These are phyloP conservation scores for Curvularia sp. DNA, from an alignment of 2,329 filamentous ascomycete species.

Conservation along the genomic window DNA sequence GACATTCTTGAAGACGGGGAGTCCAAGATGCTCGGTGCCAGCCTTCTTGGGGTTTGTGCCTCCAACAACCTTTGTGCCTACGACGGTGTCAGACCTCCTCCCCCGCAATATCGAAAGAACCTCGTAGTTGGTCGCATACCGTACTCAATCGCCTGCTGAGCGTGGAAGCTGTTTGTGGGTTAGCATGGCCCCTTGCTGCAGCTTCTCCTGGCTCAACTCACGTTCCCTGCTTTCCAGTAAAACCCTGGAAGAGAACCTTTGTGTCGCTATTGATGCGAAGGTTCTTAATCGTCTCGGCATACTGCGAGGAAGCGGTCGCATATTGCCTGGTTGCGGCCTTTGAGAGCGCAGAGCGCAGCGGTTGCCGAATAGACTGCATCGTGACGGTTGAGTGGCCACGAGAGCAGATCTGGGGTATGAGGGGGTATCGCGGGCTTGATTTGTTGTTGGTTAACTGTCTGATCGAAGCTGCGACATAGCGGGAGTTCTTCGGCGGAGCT, in stretches of 20 bases:
- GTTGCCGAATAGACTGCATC: constrained; percentile 88
- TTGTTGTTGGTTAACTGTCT: constrained; percentile 29
- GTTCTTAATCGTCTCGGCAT: constrained; percentile 64
- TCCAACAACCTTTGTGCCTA: constrained; percentile 95
- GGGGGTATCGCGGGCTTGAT: constrained; percentile 22
- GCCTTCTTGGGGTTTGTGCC: constrained; percentile 99
- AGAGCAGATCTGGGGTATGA: constrained; percentile 27
- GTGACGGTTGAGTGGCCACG: constrained; percentile 50
- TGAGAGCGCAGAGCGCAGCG: constrained; percentile 71
- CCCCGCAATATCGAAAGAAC: constrained; percentile 23
- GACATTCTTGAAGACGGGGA: constrained; percentile 92
- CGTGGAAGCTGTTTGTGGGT: constrained; percentile 79
- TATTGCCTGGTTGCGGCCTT: constrained; percentile 77
- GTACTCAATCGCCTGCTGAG: constrained; percentile 97
- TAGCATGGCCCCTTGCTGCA: constrained; percentile 19
- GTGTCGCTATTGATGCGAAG: constrained; percentile 92
- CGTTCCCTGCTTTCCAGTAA: constrained; percentile 96
- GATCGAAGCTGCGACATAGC: constrained; percentile 34
- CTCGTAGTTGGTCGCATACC: constrained; percentile 63
- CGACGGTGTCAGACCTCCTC: constrained; percentile 36
- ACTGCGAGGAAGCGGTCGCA: constrained; percentile 70
- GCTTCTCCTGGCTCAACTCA: constrained; percentile 37
- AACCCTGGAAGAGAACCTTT: constrained; percentile 95
- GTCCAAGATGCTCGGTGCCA: constrained; percentile 84
- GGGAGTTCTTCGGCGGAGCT: constrained; percentile 31